Percentiles rank a stretch among this genome's conserved stretches.
Evolutionary conservation across 1,284 basidiomycete genomes (phyloP).

Genomic region (Meripilus lineatus): DNA sequence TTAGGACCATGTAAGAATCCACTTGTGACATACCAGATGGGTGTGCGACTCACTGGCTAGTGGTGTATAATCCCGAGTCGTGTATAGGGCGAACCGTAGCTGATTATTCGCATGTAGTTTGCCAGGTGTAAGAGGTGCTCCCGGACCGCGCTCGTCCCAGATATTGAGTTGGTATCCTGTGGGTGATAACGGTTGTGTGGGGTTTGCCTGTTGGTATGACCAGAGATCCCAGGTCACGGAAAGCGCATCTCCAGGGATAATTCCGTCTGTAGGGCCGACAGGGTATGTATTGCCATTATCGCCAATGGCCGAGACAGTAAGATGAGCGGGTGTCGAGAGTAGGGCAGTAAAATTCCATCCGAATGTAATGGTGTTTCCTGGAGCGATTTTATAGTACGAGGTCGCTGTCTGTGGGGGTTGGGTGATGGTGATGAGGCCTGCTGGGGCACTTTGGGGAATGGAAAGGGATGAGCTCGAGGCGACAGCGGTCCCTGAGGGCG

Average conservation of each 20-base stretch:
- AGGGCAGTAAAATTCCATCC: constrained; percentile 88
- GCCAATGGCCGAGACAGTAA: constrained; percentile 81
- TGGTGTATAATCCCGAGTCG: constrained; percentile 73
- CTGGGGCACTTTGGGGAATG: constrained; percentile 55
- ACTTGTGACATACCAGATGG: constrained; percentile 9
- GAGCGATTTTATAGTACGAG: constrained; percentile 88
- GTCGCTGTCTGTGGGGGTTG: constrained; percentile 76
- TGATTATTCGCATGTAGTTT: constrained; percentile 66
- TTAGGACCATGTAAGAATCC: constrained; percentile 3
- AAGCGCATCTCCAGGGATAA: constrained; percentile 68
- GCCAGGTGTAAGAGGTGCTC: constrained; percentile 55
- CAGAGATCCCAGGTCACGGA: constrained; percentile 80
- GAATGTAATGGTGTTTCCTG: constrained; percentile 73
- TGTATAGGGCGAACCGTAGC: constrained; percentile 82
- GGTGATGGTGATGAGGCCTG: constrained; percentile 67
- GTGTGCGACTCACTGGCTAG: constrained; percentile 53
- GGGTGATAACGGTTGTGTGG: constrained; percentile 64
- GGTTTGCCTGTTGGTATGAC: constrained; percentile 66
- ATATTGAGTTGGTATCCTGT: constrained; percentile 76
- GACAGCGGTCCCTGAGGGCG: background rate
- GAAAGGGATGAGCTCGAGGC: constrained; percentile 1
- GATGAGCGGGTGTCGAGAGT: constrained; percentile 57
- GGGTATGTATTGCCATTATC: constrained; percentile 87
- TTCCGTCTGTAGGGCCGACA: constrained; percentile 74
- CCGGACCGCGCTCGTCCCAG: constrained; percentile 73